phyloP scores from a whole-genome alignment of 148 eudicot genomes.

The Mesembryanthemum crystallinum region DNA sequence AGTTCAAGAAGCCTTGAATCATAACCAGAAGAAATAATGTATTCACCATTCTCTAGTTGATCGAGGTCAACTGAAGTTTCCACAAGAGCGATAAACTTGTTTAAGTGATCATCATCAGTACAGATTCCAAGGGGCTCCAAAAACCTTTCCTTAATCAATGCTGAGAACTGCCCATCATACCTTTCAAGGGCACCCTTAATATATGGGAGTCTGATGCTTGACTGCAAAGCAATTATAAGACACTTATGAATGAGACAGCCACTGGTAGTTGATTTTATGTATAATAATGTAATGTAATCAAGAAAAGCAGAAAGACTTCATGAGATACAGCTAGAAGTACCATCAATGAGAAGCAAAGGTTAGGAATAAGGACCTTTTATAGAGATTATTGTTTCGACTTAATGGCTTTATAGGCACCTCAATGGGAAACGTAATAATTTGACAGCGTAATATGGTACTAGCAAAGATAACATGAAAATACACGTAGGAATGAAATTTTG shows the following conservation, averaged over 20 bases:
- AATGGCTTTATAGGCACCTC: not conserved
- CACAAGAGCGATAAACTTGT: constrained; percentile 83
- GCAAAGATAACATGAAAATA: not conserved
- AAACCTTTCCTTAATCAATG: constrained; percentile 68
- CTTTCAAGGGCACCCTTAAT: constrained; percentile 69
- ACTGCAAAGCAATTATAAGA: constrained; percentile 49
- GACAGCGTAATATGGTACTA: not conserved
- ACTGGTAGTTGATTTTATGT: not conserved
- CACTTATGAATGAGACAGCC: not conserved
- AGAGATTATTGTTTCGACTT: not conserved
- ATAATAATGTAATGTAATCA: not conserved
- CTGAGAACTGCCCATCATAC: constrained; percentile 67
- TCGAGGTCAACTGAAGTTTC: constrained; percentile 95
- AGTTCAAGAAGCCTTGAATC: constrained; percentile 62
- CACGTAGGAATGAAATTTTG: not conserved
- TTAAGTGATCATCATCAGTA: constrained; percentile 79
- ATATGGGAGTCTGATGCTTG: constrained; percentile 85
- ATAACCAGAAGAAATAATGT: constrained; percentile 87
- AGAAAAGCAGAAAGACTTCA: constrained; percentile 2
- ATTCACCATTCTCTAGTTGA: constrained; percentile 94
- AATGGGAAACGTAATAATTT: not conserved
- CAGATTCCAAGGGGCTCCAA: constrained; percentile 56
- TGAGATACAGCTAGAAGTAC: not conserved
- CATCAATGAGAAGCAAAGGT: not conserved
- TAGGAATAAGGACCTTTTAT: not conserved